Base-by-base conservation (phyloP, 768 basidiomycete genomes). In the Coprinopsis sp. region DNA sequence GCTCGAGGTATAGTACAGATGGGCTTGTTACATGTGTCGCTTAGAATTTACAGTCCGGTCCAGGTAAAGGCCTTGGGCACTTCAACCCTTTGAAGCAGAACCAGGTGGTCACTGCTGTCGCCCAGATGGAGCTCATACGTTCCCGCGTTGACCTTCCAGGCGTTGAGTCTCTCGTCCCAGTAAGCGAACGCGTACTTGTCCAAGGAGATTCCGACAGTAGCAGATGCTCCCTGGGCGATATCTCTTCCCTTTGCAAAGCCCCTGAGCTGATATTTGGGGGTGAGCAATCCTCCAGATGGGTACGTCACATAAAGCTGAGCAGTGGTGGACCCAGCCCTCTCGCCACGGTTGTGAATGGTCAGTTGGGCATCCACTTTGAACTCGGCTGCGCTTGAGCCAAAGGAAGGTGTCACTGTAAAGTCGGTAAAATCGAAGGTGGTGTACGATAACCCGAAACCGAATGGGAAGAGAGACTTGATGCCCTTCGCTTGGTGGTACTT, bases 371-470 rank as follows among this genome's bases (percentile, higher is more conserved):
- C 58, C 34, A 78, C 51, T 5, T 44, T 50, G 51, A 77, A 55
- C 41, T 54, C 47, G 6, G 57, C 53, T 16, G 62, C 62, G 25
- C 58, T 44, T 13, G 46, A 38, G 37, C 46, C 47, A 6, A 53
- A 46, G 5, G 55, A 16, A 27, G 60, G 52, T 22, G 53, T 64
- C 23, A 81, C 56, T 1, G 54, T 49, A 6, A 85, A 59, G 42
- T 78, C 64, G 1, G 73, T 73, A 30, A 82, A 70, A 2, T 63
- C 58, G 59, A 90, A 91, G 1, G 69, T 75, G 4, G 87, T 88
- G 63, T 90, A 91, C 0, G 87, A 89, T 8, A 89, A 67, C 22
- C 88, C 87, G 53, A 73, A 78, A 74, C 86, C 85, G 58, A 87
- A 87, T 14, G 81, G 73, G 63, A 83, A 87, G 23, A 86, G 66